Conservation (phyloP, 176 grass and related monocot species). For the Avena sativa region DNA sequence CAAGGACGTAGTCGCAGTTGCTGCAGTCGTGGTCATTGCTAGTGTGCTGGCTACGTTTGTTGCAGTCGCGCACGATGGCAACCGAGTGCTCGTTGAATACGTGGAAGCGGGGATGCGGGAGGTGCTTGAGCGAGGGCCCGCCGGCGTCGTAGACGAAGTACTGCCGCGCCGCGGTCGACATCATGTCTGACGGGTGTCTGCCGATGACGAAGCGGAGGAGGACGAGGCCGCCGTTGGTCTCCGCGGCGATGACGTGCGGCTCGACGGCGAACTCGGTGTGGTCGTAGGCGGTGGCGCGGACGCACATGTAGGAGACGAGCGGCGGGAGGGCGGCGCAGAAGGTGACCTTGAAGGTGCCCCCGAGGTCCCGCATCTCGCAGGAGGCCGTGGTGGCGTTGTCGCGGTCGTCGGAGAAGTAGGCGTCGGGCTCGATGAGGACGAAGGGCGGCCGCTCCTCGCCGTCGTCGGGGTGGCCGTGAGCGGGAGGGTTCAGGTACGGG, state of each 20-base stretch:
- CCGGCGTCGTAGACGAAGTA: not conserved
- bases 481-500: not conserved
- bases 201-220: not conserved
- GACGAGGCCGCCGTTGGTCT: not conserved
- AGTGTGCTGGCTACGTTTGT: not conserved
- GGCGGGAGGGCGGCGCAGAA: not conserved
- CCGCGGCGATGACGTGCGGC: not conserved
- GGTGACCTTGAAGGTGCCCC: not conserved
- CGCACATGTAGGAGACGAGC: not conserved
- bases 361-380: not conserved
- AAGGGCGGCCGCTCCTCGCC: not conserved
- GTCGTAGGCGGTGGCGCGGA: not conserved
- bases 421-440: not conserved
- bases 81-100: not conserved
- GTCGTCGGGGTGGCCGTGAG: not conserved
- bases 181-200: no score
- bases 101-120: not conserved
- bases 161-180: not conserved
- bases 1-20: not conserved
- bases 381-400: not conserved
- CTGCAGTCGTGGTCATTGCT: not conserved
- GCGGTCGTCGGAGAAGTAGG: constrained; percentile 5
- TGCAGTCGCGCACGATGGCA: not conserved
- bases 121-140: not conserved
- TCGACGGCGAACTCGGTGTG: not conserved